phyloP scores from a whole-genome alignment of 1,284 basidiomycete species.

The Ustilago trichophora region DNA sequence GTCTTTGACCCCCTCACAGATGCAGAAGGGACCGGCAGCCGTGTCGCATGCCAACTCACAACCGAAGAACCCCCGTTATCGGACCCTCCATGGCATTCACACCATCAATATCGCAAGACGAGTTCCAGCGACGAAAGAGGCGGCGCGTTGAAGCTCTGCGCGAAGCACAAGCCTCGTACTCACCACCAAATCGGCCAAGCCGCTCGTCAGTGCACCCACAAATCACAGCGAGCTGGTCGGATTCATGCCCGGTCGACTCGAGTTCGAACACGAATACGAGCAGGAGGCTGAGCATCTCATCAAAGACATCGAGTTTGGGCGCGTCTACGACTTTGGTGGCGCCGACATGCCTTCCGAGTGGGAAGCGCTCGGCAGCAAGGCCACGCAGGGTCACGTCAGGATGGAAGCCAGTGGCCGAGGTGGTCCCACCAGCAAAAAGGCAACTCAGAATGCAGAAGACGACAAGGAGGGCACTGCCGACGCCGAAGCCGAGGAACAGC shows the following conservation, averaged over 20 bases:
- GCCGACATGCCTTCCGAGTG: conserved; percentile 68
- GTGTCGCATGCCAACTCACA: conserved; percentile 35
- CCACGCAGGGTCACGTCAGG: conserved; percentile 52
- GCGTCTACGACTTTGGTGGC: conserved; percentile 84
- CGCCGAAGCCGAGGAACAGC: conserved; percentile 20
- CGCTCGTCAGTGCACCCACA: conserved; percentile 89
- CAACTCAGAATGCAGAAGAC: conserved; percentile 40
- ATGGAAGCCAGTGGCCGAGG: conserved; percentile 74
- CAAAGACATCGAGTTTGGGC: conserved; percentile 95
- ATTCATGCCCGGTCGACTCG: conserved; percentile 93
- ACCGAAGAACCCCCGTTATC: conserved; percentile 53
- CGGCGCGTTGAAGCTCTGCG: conserved; percentile 60
- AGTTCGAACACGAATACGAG: conserved; percentile 96
- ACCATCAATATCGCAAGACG: conserved; percentile 52
- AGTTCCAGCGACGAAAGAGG: conserved; percentile 62
- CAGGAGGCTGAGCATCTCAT: conserved; percentile 89
- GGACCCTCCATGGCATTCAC: conserved; percentile 57
- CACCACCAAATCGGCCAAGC: conserved; percentile 69
- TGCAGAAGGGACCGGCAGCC: conserved; percentile 41
- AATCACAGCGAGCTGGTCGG: conserved; percentile 88
- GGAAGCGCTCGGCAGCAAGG: conserved; percentile 58
- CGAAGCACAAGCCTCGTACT: conserved; percentile 54
- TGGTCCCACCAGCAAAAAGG: conserved; percentile 62
- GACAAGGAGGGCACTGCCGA: conserved; percentile 43
- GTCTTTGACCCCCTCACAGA: conserved; percentile 32